A percentile compares a stretch with the other conserved stretches of the same genome.
Conservation (phyloP, 495 filamentous ascomycete species). For the Xylaria castorea region DNA sequence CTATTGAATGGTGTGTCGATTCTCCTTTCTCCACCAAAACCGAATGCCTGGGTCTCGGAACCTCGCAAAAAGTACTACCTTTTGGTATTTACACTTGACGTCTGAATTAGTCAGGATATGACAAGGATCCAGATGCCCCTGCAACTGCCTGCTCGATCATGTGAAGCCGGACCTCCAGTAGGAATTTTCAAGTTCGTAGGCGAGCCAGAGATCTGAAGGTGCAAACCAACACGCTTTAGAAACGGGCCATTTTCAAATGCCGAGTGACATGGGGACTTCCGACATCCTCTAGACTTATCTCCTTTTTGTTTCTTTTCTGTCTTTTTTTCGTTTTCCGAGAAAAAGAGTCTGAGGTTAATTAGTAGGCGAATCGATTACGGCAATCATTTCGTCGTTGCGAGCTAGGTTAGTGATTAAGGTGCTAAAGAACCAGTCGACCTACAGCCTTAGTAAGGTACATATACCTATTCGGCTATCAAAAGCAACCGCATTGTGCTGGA, state of each 20-base stretch:
- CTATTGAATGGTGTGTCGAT: background rate
- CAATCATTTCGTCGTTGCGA: background rate
- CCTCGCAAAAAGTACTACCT: background rate
- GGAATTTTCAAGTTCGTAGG: background rate
- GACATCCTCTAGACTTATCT: background rate
- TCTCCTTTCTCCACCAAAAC: background rate
- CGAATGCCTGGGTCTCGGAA: background rate
- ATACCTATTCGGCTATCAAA: background rate
- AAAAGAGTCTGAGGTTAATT: too few relatives aligned
- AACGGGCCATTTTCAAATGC: background rate
- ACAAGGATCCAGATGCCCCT: background rate
- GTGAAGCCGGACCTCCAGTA: background rate
- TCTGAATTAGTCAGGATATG: background rate
- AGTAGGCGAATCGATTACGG: too few relatives aligned
- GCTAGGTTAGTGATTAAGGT: background rate
- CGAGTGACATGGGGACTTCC: background rate
- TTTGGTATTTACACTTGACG: background rate
- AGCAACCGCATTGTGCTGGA: background rate
- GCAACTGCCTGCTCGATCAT: background rate
- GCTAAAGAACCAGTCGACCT: background rate
- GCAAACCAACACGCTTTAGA: background rate
- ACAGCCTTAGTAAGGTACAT: too few relatives aligned
- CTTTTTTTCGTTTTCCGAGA: too few relatives aligned
- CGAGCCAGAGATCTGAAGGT: background rate
- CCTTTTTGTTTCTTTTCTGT: too few relatives aligned